phyloP scores from a whole-genome alignment of 495 filamentous ascomycete species.

The Penicillium atrosanguineum region DNA sequence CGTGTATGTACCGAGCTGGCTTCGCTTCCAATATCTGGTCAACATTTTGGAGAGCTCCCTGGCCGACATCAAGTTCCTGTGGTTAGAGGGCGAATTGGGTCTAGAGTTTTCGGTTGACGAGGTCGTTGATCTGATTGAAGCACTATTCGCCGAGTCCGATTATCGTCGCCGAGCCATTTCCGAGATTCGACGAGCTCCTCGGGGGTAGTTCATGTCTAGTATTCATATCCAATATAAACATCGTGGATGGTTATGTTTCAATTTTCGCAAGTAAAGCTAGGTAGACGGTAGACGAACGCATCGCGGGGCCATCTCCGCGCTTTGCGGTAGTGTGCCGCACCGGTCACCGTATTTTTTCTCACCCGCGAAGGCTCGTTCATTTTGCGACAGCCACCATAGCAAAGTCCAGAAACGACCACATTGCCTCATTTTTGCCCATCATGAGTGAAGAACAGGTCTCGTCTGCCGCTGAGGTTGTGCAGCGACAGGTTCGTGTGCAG shows the following conservation, averaged over 20 bases:
- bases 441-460: slow-evolving; percentile 33
- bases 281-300: slow-evolving; percentile 5
- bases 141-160: slow-evolving; percentile 87
- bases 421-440: slow-evolving; percentile 14
- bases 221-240: not conserved
- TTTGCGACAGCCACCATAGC: slow-evolving; percentile 30
- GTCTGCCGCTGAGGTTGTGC: slow-evolving; percentile 29
- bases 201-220: slow-evolving; percentile 5
- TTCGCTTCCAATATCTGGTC: slow-evolving; percentile 83
- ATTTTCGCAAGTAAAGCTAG: slow-evolving; percentile 1
- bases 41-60: slow-evolving; percentile 89
- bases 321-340: slow-evolving; percentile 45
- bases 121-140: slow-evolving; percentile 81
- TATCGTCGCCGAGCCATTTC: slow-evolving; percentile 71
- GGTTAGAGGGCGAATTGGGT: slow-evolving; percentile 80
- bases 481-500: slow-evolving; percentile 59
- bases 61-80: slow-evolving; percentile 83
- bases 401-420: slow-evolving; percentile 14
- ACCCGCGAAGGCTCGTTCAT: slow-evolving; percentile 27
- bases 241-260: not conserved
- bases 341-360: slow-evolving; percentile 48
- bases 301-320: slow-evolving; percentile 36
- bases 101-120: slow-evolving; percentile 81
- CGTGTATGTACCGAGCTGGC: slow-evolving; percentile 79
- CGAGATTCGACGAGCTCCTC: slow-evolving; percentile 61